Percentiles rank a stretch among this genome's conserved stretches.
Evolutionary conservation across 208 protist genomes (phyloP).

Genomic region (Acanthamoeba lenticulata): DNA sequence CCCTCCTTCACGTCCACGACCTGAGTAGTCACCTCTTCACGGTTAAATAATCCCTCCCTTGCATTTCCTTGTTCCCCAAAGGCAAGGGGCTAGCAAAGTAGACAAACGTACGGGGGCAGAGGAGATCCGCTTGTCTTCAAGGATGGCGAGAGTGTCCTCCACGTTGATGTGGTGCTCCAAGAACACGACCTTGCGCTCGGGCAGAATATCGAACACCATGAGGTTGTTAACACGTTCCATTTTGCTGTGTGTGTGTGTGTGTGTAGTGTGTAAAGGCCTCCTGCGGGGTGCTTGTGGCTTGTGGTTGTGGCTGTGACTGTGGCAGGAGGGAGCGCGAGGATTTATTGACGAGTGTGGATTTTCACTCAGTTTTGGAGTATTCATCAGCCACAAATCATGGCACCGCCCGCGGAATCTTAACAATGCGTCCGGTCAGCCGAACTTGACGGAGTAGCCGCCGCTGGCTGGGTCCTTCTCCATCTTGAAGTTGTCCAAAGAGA

Average conservation of each 20-base stretch:
- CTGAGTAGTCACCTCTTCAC: too few species aligned
- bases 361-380: too few species aligned
- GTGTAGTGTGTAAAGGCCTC: too few species aligned
- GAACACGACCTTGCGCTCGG: constrained; percentile 58
- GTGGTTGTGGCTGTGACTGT: not conserved
- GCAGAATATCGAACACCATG: constrained; percentile 62
- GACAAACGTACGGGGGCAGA: constrained; percentile 56
- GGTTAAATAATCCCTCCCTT: too few species aligned
- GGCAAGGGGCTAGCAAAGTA: too few species aligned
- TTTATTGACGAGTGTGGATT: not conserved
- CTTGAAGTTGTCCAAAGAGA: constrained; percentile 97
- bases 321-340: not conserved
- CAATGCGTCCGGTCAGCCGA: too few species aligned
- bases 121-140: constrained; percentile 38
- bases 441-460: constrained; percentile 94
- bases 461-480: constrained; percentile 94
- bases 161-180: constrained; percentile 58
- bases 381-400: too few species aligned
- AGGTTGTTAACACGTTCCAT: constrained; percentile 42
- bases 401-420: too few species aligned
- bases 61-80: too few species aligned
- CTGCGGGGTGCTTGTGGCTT: too few species aligned
- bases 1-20: constrained; percentile 36
- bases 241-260: not conserved
- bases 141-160: constrained; percentile 26